Conservation (phyloP, 176 grass and related monocot genomes). For the Stipa capillata region DNA sequence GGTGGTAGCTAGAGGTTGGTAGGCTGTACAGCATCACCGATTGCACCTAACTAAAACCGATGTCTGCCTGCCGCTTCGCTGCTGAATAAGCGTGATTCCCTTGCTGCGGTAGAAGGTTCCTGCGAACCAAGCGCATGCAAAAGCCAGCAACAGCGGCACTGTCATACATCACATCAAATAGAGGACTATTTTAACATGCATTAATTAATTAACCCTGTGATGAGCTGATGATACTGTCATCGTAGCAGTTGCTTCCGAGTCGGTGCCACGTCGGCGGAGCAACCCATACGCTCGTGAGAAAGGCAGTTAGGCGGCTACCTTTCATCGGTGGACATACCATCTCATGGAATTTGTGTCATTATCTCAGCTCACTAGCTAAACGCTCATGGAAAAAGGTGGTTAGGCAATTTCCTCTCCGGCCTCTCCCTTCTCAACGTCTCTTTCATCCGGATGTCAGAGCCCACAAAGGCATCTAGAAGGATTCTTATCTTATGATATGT, state of each 20-base stretch:
- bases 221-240: neutral
- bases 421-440: neutral
- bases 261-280: conserved; percentile 1
- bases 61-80: neutral
- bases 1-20: conserved; percentile 69
- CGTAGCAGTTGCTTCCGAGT: neutral
- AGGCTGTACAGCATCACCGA: conserved; percentile 35
- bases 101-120: neutral
- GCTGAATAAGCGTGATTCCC: conserved; percentile 10
- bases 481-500: neutral
- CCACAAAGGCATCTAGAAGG: conserved; percentile 33
- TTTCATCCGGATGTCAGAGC: neutral
- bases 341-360: neutral
- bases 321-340: neutral
- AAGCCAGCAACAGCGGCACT: neutral
- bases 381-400: neutral
- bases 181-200: neutral
- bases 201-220: neutral
- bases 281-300: neutral
- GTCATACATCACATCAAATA: neutral
- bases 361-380: neutral
- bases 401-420: neutral
- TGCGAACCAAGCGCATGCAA: neutral
- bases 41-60: neutral
- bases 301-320: neutral